phyloP scores from a whole-genome alignment of 108 stramenopile genomes.

The Nannochloropsis salina region DNA sequence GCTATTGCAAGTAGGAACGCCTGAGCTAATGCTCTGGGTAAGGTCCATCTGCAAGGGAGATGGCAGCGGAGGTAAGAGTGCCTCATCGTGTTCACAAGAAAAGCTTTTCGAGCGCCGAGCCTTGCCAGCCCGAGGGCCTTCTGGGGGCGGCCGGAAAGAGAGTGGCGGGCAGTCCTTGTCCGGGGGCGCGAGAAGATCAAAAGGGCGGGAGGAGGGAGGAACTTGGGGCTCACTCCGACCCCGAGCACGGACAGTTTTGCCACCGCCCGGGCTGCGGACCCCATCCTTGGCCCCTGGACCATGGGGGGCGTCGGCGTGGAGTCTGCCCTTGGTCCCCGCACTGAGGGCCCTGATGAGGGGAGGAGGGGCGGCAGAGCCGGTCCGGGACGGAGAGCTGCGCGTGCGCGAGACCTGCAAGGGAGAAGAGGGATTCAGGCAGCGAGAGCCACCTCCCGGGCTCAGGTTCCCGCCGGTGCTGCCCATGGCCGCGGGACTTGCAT shows the following conservation, averaged over 20 bases:
- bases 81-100: not conserved
- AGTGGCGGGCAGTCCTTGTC: not conserved
- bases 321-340: not conserved
- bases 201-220: not conserved
- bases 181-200: not conserved
- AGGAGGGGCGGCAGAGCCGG: not conserved
- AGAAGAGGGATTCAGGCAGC: not conserved
- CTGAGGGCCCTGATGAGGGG: not conserved
- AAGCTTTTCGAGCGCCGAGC: not conserved
- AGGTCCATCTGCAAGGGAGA: not conserved
- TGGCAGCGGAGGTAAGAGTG: not conserved
- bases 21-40: not conserved
- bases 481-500: not conserved
- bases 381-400: not conserved
- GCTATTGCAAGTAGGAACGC: not conserved
- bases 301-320: too few relatives aligned
- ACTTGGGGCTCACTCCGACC: not conserved
- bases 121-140: not conserved
- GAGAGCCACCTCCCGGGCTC: not conserved
- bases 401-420: not conserved
- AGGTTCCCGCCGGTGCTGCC: not conserved
- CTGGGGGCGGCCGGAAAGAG: not conserved
- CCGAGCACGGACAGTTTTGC: not conserved
- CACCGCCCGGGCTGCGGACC: not conserved
- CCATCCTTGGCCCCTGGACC: too few relatives aligned